Evolutionary conservation across 176 grass and related monocot species (phyloP).

Genomic region (Dactylis glomerata): DNA sequence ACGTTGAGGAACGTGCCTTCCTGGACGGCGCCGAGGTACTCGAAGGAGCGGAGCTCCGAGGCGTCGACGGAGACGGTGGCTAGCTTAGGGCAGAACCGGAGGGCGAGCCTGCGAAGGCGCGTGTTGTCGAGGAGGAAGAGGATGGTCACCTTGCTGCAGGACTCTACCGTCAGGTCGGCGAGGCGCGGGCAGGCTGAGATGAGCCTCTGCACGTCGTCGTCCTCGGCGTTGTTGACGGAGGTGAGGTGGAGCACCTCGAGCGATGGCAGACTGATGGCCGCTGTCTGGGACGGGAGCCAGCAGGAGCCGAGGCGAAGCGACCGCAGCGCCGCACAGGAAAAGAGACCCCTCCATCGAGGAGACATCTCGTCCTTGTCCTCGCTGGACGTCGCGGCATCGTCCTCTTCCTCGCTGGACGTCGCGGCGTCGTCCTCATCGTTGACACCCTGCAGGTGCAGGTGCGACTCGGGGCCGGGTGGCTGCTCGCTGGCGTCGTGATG

Average conservation of each 20-base stretch:
- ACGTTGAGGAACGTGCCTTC: not conserved
- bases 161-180: not conserved
- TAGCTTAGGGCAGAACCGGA: not conserved
- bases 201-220: not conserved
- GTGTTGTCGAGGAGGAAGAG: not conserved
- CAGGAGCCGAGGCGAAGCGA: not conserved
- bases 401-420: not conserved
- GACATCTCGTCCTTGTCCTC: not conserved
- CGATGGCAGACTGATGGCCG: not conserved
- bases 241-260: not conserved
- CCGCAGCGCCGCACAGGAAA: not conserved
- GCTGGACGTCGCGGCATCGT: not conserved
- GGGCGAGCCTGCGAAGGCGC: not conserved
- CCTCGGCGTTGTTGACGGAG: fast-evolving
- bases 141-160: not conserved
- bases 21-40: not conserved
- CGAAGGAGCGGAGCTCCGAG: not conserved
- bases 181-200: not conserved
- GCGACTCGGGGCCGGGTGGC: not conserved
- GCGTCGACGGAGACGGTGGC: not conserved
- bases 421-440: not conserved
- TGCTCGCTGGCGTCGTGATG: not conserved
- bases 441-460: not conserved
- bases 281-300: not conserved
- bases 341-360: not conserved